A percentile compares a stretch with the other conserved stretches of the same genome.
These are phyloP conservation scores for Mucor circinelloides DNA, from an alignment of 371 early-diverging fungal genomes.

Conservation along the genomic window DNA sequence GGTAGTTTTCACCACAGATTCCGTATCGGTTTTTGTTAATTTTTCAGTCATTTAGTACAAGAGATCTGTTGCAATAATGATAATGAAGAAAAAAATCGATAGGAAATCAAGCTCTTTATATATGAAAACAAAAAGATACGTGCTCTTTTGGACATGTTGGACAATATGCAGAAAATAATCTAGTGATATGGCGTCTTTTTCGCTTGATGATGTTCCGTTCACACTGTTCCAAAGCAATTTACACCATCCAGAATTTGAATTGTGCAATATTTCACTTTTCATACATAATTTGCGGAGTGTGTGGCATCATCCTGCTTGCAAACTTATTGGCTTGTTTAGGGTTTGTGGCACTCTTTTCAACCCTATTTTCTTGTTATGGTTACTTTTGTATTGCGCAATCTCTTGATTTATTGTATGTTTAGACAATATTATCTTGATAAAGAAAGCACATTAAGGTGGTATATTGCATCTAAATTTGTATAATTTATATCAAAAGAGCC, in stretches of 20 bases:
- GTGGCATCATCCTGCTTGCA: neutral
- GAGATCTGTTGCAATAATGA: neutral
- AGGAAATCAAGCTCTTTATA: neutral
- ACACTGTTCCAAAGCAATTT: neutral
- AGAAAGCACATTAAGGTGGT: neutral
- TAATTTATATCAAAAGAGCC: no score
- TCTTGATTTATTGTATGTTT: neutral
- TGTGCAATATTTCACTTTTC: neutral
- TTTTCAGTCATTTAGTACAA: neutral
- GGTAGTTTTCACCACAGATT: neutral
- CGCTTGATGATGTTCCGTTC: neutral
- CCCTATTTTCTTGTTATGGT: neutral
- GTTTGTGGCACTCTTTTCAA: neutral
- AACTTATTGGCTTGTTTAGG: neutral
- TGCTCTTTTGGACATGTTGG: neutral
- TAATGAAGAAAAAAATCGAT: neutral
- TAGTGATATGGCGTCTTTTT: constrained; percentile 1
- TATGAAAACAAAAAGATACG: neutral
- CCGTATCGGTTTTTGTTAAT: neutral
- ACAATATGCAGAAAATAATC: neutral
- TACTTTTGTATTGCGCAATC: neutral
- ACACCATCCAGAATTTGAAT: constrained; percentile 3
- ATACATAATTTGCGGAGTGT: neutral
- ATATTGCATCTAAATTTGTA: neutral
- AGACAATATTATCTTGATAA: neutral